phyloP scores from a whole-genome alignment of 345 rosid genomes.

The Litchi chinensis region DNA sequence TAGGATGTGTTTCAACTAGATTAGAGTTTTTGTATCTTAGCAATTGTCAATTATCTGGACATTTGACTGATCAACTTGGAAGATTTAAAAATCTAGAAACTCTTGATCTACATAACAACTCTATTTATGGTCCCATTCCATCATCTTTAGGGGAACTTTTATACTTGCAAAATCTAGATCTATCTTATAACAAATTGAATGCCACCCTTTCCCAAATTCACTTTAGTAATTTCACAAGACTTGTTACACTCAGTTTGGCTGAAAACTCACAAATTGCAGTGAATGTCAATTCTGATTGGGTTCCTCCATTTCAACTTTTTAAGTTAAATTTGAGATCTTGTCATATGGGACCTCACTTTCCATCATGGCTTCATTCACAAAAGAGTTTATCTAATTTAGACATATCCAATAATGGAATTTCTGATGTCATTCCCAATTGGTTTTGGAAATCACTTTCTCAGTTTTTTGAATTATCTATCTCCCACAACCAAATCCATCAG shows the following conservation, averaged over 20 bases:
- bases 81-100: neutral
- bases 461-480: constrained; percentile 20
- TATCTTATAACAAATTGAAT: constrained; percentile 3
- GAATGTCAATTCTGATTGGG: constrained; percentile 26
- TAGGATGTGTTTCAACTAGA: no score
- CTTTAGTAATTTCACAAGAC: constrained; percentile 28
- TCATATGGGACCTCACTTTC: constrained; percentile 33
- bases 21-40: no score
- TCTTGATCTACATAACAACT: neutral
- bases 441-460: constrained; percentile 26
- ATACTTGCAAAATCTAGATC: neutral
- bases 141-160: neutral
- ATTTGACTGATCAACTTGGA: neutral
- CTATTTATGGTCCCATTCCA: neutral
- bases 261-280: constrained; percentile 17
- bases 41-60: no score
- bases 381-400: constrained; percentile 13
- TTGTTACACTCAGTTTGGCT: constrained; percentile 18
- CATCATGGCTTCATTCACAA: constrained; percentile 33
- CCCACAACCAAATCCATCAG: constrained; percentile 28
- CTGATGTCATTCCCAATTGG: constrained; percentile 31
- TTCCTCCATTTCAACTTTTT: constrained; percentile 35
- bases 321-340: constrained; percentile 21
- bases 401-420: constrained; percentile 27
- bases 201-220: constrained; percentile 20